phyloP scores from a whole-genome alignment of 2,329 filamentous ascomycete species.

The Trichoderma sp. region DNA sequence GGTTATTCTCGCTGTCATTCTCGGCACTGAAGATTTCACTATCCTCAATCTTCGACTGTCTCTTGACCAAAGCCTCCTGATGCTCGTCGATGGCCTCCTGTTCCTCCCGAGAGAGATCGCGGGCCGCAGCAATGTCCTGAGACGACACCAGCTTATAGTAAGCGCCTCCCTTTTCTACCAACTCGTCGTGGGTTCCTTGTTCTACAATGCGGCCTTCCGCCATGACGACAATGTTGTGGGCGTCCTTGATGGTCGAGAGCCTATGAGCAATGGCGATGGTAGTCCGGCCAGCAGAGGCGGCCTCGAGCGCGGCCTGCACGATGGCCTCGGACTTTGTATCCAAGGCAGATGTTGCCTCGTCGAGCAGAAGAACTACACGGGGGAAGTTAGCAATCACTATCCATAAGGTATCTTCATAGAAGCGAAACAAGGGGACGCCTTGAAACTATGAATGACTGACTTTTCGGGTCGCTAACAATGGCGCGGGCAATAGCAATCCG shows the following conservation, averaged over 20 bases:
- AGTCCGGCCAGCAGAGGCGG: conserved; percentile 80
- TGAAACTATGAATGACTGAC: conserved; percentile 39
- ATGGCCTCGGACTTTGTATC: conserved; percentile 95
- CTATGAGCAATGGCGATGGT: conserved; percentile 97
- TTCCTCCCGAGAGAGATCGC: conserved; percentile 56
- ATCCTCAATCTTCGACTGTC: conserved; percentile 47
- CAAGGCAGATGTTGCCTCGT: conserved; percentile 91
- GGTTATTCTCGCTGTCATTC: conserved; percentile 61
- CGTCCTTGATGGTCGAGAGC: conserved; percentile 89
- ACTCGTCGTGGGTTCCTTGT: conserved; percentile 82
- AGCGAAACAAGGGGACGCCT: neutral
- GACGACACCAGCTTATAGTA: conserved; percentile 87
- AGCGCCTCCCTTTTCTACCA: conserved; percentile 69
- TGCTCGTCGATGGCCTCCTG: conserved; percentile 53
- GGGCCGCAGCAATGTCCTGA: conserved; percentile 73
- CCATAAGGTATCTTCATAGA: too few species aligned
- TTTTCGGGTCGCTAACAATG: conserved; percentile 86
- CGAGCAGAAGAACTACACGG: conserved; percentile 71
- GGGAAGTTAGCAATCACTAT: conserved; percentile 20
- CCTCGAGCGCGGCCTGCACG: conserved; percentile 89
- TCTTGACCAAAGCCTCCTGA: conserved; percentile 55
- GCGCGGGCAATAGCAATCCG: conserved; percentile 92
- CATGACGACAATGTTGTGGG: conserved; percentile 97
- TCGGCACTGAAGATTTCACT: conserved; percentile 56
- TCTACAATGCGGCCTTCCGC: conserved; percentile 82